phyloP scores from a whole-genome alignment of 345 rosid species.

The Hypericum androsaemum region DNA sequence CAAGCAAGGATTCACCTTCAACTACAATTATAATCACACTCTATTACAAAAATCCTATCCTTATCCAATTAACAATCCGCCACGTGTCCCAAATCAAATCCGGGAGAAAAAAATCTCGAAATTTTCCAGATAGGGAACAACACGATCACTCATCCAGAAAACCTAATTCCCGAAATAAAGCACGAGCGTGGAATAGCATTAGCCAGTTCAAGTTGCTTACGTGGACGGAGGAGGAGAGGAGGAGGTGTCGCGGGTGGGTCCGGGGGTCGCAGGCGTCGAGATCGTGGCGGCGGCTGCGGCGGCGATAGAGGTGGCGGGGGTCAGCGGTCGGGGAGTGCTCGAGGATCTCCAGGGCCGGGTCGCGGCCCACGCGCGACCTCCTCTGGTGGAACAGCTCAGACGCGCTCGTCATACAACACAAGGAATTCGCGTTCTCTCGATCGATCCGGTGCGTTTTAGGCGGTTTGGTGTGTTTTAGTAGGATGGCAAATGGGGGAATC shows the following conservation, averaged over 20 bases:
- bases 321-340: conserved; percentile 33
- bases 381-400: conserved; percentile 75
- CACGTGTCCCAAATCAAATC: no score
- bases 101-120: no score
- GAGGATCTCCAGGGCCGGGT: conserved; percentile 26
- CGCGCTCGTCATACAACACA: conserved; percentile 77
- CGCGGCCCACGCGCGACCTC: conserved; percentile 66
- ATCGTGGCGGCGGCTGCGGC: conserved; percentile 50
- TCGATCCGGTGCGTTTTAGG: no score
- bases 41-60: no score
- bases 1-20: no score
- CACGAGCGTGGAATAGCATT: not conserved
- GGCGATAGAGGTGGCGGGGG: conserved; percentile 18
- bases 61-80: no score
- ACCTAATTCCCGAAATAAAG: not conserved
- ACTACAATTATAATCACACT: no score
- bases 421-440: not conserved
- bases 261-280: conserved; percentile 54
- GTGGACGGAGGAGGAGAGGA: conserved; percentile 14
- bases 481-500: no score
- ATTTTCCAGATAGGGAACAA: not conserved
- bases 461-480: no score
- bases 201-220: conserved; percentile 26
- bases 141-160: not conserved
- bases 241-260: conserved; percentile 43